phyloP scores from a whole-genome alignment of 805 yeast genomes.

The Naumovozyma baii region DNA sequence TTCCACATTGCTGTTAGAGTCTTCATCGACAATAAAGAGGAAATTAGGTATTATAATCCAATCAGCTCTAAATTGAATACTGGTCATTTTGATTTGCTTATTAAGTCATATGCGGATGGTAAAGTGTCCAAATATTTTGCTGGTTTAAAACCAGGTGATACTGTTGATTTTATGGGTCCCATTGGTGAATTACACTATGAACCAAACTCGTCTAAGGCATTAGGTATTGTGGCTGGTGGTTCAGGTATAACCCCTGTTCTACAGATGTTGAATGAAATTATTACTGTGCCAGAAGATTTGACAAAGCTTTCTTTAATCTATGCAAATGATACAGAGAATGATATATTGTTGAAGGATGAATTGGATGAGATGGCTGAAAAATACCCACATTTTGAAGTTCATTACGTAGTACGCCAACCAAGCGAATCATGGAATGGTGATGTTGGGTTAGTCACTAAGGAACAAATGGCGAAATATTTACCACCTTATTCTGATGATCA shows the following conservation, averaged over 20 bases:
- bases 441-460: constrained; percentile 51
- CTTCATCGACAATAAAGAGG: constrained; percentile 28
- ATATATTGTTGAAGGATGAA: constrained; percentile 62
- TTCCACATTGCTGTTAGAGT: constrained; percentile 58
- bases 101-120: constrained; percentile 68
- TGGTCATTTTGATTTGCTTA: constrained; percentile 68
- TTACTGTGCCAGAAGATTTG: constrained; percentile 57
- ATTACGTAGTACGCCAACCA: constrained; percentile 49
- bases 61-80: constrained; percentile 59
- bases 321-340: constrained; percentile 70
- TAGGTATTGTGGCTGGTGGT: constrained; percentile 74
- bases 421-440: constrained; percentile 46
- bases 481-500: constrained; percentile 42
- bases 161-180: constrained; percentile 68
- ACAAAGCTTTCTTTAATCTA: constrained; percentile 55
- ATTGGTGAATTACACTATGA: constrained; percentile 60
- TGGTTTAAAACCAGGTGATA: constrained; percentile 50
- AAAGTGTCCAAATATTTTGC: constrained; percentile 61
- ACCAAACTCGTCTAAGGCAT: constrained; percentile 50
- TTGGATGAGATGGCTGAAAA: constrained; percentile 56
- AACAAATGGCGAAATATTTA: constrained; percentile 43
- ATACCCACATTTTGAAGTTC: constrained; percentile 53
- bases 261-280: constrained; percentile 63
- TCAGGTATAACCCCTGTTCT: constrained; percentile 85
- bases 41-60: constrained; percentile 63